Evolutionary conservation across 208 protist genomes (phyloP), one percentile per base, ranked within the genome.

Genomic region (Trypanosoma congolense): DNA sequence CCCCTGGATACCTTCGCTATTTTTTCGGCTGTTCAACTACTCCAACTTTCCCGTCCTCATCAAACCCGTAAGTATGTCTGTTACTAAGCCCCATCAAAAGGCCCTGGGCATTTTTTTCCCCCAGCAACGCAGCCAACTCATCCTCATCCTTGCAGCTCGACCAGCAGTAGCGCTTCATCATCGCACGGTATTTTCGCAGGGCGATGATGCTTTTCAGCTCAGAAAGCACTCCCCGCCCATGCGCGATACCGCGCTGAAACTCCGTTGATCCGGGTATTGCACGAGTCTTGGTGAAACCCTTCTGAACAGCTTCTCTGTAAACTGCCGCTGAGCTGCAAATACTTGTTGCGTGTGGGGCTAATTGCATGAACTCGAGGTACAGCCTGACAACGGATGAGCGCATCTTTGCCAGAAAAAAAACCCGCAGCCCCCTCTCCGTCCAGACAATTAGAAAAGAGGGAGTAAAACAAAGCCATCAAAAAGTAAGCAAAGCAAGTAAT

Each of bases 361-460:
- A 69, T n/a, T 78, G 61, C 68, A 89, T 75, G 47, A 89, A 85
- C 49, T 89, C 81, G 2, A 85, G 36, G 31, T 89, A 89, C 9
- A 85, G 72, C 38, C 76, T 56, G n/a, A 69, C 69, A 12, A 85
- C 72, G 2, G 75, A 74, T 14, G 55, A 53, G 50, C 83, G 64
- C 43, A 81, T 71, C 0, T n/a, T 31, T 12, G 8, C 14, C 6
- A n/a, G n/a, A n/a, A n/a, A n/a, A n/a, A n/a, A n/a, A n/a, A n/a
- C n/a, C n/a, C n/a, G n/a, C n/a, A n/a, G n/a, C n/a, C n/a, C n/a
- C n/a, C n/a, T n/a, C n/a, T n/a, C n/a, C n/a, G n/a, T n/a, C n/a
- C n/a, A n/a, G n/a, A n/a, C n/a, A n/a, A n/a, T n/a, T n/a, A n/a
- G n/a, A n/a, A n/a, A n/a, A n/a, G n/a, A n/a, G n/a, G n/a, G n/a